Evolutionary conservation across 805 yeast genomes (phyloP).

Genomic region (Suhomyces canberraensis): DNA sequence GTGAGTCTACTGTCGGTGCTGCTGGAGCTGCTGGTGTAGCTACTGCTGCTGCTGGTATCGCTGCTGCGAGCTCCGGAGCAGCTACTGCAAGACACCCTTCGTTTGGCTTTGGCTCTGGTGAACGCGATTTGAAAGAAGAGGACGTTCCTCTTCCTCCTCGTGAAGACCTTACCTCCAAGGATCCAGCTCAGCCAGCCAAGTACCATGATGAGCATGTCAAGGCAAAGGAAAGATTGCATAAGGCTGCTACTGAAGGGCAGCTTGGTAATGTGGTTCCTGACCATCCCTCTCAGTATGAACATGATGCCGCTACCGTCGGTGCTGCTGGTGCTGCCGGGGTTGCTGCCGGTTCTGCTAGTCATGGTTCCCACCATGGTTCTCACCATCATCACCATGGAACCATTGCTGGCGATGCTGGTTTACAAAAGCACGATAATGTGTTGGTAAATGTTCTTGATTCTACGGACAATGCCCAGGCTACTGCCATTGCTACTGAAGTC

Average conservation of each 20-base stretch:
- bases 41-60: conserved; percentile 4
- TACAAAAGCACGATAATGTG: conserved; percentile 13
- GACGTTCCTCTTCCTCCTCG: conserved; percentile 3
- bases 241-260: conserved; percentile 4
- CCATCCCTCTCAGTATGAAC: no score
- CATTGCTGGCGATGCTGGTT: not conserved
- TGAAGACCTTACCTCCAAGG: conserved; percentile 1
- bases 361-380: no score
- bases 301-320: not conserved
- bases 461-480: conserved; percentile 22
- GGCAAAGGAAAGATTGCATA: conserved; percentile 4
- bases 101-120: conserved; percentile 3
- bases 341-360: conserved; percentile 3
- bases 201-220: conserved; percentile 5
- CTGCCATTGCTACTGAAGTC: conserved; percentile 24
- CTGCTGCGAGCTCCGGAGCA: not conserved
- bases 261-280: conserved; percentile 5
- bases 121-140: not conserved
- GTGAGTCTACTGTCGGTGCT: not conserved
- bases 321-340: conserved; percentile 1
- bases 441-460: conserved; percentile 32
- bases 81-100: not conserved
- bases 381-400: not conserved
- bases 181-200: conserved; percentile 5
- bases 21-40: conserved; percentile 2